Conservation (phyloP, 164 flowering plant genomes). For the Magnolia changhungtana region DNA sequence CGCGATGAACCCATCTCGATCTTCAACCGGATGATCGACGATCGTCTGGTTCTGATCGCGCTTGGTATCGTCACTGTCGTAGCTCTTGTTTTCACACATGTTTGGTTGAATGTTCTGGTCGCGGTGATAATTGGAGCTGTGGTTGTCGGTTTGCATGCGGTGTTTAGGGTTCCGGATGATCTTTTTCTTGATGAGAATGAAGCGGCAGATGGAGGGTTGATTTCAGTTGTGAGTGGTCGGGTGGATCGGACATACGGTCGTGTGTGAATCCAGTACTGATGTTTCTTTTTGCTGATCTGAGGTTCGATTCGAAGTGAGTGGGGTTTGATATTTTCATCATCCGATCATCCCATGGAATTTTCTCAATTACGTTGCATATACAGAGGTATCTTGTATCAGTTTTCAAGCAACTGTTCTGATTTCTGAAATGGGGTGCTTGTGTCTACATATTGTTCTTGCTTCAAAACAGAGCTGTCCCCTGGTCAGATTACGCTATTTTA, state of each 20-base stretch:
- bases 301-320: too few species aligned
- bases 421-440: neutral
- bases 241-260: neutral
- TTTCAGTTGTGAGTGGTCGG: conserved; percentile 34
- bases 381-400: neutral
- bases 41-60: conserved; percentile 34
- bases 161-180: conserved; percentile 54
- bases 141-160: conserved; percentile 50
- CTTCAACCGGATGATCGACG: conserved; percentile 37
- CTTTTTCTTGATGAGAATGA: conserved; percentile 25
- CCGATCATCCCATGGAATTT: too few species aligned
- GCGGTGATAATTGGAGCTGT: conserved; percentile 34
- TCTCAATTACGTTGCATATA: neutral
- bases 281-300: too few species aligned
- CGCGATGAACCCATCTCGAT: conserved; percentile 49
- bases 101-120: conserved; percentile 46
- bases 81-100: conserved; percentile 40
- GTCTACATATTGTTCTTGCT: neutral
- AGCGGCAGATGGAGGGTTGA: conserved; percentile 28
- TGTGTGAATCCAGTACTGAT: neutral
- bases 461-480: neutral
- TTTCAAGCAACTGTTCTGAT: neutral
- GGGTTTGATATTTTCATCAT: too few species aligned
- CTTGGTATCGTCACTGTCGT: conserved; percentile 39
- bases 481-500: neutral